Evolutionary conservation across 2,329 filamentous ascomycete species (phyloP).

Genomic region (Pseudogymnoascus sp.): DNA sequence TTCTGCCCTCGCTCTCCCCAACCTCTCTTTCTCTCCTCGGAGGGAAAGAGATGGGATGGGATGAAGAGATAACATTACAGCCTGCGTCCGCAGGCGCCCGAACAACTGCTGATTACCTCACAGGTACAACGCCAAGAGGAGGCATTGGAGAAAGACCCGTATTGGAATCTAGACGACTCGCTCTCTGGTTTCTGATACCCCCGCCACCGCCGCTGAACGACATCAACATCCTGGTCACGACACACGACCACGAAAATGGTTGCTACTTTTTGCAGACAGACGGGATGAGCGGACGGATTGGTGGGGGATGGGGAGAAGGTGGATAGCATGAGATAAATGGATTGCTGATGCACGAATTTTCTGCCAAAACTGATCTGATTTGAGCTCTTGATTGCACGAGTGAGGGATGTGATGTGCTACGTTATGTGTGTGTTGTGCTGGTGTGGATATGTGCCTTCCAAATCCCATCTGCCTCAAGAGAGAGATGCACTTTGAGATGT

Average conservation of each 20-base stretch:
- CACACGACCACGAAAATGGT: background rate
- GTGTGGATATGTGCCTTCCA: background rate
- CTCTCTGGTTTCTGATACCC: conserved; percentile 23
- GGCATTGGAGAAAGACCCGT: conserved; percentile 99
- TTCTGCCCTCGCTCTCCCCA: no score
- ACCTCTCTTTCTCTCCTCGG: background rate
- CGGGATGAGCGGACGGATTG: background rate
- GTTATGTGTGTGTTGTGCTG: background rate
- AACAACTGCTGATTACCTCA: conserved; percentile 17
- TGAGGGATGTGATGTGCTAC: background rate
- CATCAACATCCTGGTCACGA: background rate
- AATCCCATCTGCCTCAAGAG: no score
- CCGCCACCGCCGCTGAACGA: background rate
- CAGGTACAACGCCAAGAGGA: conserved; percentile 99
- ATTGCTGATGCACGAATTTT: background rate
- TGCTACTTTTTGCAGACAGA: background rate
- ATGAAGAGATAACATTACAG: background rate
- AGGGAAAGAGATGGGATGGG: background rate
- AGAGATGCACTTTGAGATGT: background rate
- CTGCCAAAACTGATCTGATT: background rate
- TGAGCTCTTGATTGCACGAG: background rate
- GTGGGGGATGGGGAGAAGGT: background rate
- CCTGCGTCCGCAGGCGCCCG: conserved; percentile 2
- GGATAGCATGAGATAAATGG: background rate
- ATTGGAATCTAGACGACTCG: conserved; percentile 84